Conservation (phyloP, 805 yeast species). For the Ogataea henricii region DNA sequence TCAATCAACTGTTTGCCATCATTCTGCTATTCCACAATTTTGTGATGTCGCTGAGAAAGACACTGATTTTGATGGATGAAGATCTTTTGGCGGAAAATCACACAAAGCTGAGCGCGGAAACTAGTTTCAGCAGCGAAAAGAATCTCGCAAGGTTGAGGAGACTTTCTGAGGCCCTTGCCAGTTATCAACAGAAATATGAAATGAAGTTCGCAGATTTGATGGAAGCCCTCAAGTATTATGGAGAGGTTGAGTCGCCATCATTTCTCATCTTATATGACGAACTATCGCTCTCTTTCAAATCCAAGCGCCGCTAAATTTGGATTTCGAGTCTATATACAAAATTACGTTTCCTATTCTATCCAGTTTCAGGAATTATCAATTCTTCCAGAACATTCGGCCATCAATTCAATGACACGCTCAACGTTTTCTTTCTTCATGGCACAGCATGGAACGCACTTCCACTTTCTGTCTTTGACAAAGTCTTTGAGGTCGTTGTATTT, state of each 20-base stretch:
- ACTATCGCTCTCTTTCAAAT: slow-evolving; percentile 35
- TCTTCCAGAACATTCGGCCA: slow-evolving; percentile 61
- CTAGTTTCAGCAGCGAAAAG: slow-evolving; percentile 41
- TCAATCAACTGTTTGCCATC: slow-evolving; percentile 48
- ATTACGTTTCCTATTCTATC: background rate
- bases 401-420: slow-evolving; percentile 64
- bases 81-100: slow-evolving; percentile 44
- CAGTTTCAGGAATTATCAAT: slow-evolving; percentile 5
- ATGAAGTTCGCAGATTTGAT: slow-evolving; percentile 47
- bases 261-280: slow-evolving; percentile 45
- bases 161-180: slow-evolving; percentile 42
- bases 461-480: slow-evolving; percentile 45
- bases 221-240: slow-evolving; percentile 46
- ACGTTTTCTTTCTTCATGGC: slow-evolving; percentile 74
- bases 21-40: slow-evolving; percentile 51
- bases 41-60: slow-evolving; percentile 53
- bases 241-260: slow-evolving; percentile 51
- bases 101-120: slow-evolving; percentile 38
- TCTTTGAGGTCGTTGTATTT: slow-evolving; percentile 48
- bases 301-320: background rate
- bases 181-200: slow-evolving; percentile 47
- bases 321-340: background rate
- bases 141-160: slow-evolving; percentile 43
- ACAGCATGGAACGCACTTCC: slow-evolving; percentile 85
- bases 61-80: slow-evolving; percentile 50